Evolutionary conservation across 257 asterid genomes (phyloP).

Genomic region (Rhazya stricta): DNA sequence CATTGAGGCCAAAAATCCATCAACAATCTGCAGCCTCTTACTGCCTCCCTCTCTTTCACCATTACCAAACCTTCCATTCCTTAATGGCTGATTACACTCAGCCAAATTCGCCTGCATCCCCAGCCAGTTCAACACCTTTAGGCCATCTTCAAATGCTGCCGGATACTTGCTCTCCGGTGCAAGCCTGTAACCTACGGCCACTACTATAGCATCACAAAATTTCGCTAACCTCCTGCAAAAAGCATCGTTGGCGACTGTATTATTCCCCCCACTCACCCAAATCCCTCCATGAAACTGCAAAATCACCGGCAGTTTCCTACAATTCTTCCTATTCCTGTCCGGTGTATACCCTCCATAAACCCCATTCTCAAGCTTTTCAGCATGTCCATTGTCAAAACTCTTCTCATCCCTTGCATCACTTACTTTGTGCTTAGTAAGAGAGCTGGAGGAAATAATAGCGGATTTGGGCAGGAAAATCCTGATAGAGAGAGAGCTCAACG

Average conservation of each 20-base stretch:
- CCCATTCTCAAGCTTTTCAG: conserved; percentile 15
- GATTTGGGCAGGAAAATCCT: conserved; percentile 78
- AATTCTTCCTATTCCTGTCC: conserved; percentile 34
- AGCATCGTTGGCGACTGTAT: conserved; percentile 60
- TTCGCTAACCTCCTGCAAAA: conserved; percentile 74
- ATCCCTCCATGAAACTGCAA: conserved; percentile 92
- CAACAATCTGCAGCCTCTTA: conserved; percentile 62
- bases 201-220: conserved; percentile 71
- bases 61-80: conserved; percentile 33
- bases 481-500: conserved; percentile 52
- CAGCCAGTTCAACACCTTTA: conserved; percentile 70
- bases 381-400: neutral
- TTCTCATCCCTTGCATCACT: conserved; percentile 17
- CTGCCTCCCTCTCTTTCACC: conserved; percentile 32
- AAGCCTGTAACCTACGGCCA: conserved; percentile 78
- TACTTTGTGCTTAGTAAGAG: conserved; percentile 35
- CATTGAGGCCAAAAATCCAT: conserved; percentile 62
- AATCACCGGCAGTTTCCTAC: conserved; percentile 68
- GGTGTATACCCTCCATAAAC: conserved; percentile 72
- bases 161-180: conserved; percentile 89
- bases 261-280: conserved; percentile 70
- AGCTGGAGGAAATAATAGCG: conserved; percentile 34
- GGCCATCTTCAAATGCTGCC: conserved; percentile 84
- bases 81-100: conserved; percentile 41
- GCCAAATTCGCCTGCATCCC: conserved; percentile 76